phyloP scores from a whole-genome alignment of 2,329 filamentous ascomycete genomes.

The Diaporthe vaccinii region DNA sequence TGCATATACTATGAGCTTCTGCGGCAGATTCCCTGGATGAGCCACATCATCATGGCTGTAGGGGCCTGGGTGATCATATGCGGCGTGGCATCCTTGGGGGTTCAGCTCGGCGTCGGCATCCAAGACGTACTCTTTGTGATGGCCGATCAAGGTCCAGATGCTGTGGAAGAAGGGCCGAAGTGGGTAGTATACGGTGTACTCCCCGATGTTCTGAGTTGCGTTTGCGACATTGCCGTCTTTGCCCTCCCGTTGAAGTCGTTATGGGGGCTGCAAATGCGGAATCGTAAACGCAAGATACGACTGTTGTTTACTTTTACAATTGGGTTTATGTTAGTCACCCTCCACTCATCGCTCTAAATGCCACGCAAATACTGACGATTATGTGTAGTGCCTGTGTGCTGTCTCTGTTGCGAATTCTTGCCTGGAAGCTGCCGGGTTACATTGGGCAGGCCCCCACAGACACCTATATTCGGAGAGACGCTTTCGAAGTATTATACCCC shows the following conservation, averaged over 20 bases:
- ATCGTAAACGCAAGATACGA: constrained; percentile 27
- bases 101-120: constrained; percentile 34
- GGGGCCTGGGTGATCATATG: constrained; percentile 31
- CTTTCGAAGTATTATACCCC: constrained; percentile 21
- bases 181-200: constrained; percentile 35
- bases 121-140: constrained; percentile 30
- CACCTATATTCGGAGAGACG: constrained; percentile 27
- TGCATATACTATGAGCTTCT: constrained; percentile 37
- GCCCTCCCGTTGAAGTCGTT: constrained; percentile 32
- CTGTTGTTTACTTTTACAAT: constrained; percentile 30
- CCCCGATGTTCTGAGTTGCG: constrained; percentile 28
- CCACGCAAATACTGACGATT: not conserved
- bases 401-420: constrained; percentile 29
- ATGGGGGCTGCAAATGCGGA: constrained; percentile 27
- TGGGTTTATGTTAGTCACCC: constrained; percentile 20
- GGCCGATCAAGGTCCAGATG: constrained; percentile 20
- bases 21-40: constrained; percentile 27
- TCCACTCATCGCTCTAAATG: not conserved
- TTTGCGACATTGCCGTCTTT: constrained; percentile 35
- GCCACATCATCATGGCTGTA: constrained; percentile 14
- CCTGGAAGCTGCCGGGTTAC: constrained; percentile 33
- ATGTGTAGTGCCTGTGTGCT: constrained; percentile 21
- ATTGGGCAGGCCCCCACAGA: constrained; percentile 6
- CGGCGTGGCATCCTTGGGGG: constrained; percentile 22
- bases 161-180: constrained; percentile 27